Conservation (phyloP, 1,284 basidiomycete genomes). For the Marasmius tenuissimus region DNA sequence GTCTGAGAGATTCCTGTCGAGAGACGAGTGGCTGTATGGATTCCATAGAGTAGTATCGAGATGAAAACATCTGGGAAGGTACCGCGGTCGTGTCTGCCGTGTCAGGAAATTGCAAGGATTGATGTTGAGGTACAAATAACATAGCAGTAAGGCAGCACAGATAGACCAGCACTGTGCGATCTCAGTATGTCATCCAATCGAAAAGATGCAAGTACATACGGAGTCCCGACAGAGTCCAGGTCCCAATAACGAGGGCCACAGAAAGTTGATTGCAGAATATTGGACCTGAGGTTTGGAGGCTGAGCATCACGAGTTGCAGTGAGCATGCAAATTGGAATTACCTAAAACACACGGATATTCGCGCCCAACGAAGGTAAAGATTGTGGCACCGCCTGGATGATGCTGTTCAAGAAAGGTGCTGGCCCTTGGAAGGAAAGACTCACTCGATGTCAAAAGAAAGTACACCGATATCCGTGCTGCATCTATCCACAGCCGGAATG, state of each 20-base stretch:
- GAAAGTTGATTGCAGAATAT: constrained; percentile 33
- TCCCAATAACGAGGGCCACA: constrained; percentile 31
- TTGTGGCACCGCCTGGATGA: constrained; percentile 29
- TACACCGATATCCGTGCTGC: constrained; percentile 37
- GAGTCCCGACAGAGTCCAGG: constrained; percentile 40
- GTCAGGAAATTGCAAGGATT: too few relatives aligned
- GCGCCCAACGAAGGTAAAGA: constrained; percentile 33
- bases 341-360: constrained; percentile 42
- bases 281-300: constrained; percentile 27
- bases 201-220: constrained; percentile 20
- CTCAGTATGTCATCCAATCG: neutral
- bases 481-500: constrained; percentile 44
- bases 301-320: neutral
- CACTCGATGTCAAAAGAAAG: constrained; percentile 38
- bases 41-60: too few relatives aligned
- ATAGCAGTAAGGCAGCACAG: neutral
- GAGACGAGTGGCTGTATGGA: too few relatives aligned
- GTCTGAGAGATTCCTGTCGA: too few relatives aligned
- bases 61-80: too few relatives aligned
- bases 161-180: neutral
- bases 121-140: neutral
- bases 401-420: neutral
- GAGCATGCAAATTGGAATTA: constrained; percentile 18
- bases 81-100: too few relatives aligned
- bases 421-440: constrained; percentile 7